phyloP scores from a whole-genome alignment of 106 monocot species.

The Ottelia alismoides region DNA sequence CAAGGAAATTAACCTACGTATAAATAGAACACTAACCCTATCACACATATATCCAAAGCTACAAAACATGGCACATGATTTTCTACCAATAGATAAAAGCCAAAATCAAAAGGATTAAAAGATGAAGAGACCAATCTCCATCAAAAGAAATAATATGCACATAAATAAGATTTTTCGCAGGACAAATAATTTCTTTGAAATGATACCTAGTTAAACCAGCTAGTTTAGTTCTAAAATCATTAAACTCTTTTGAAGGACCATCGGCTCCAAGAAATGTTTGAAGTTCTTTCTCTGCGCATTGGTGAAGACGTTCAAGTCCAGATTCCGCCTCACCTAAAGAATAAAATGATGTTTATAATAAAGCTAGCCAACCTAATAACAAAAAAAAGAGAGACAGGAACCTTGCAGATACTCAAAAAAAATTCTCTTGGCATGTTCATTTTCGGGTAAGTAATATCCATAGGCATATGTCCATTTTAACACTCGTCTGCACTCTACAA shows the following conservation, averaged over 20 bases:
- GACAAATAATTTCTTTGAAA: too few species aligned
- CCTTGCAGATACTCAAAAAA: constrained; percentile 99
- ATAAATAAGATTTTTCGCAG: background rate
- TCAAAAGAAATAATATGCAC: background rate
- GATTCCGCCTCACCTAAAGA: constrained; percentile 85
- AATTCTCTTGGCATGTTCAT: constrained; percentile 80
- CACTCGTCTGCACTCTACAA: constrained; percentile 92
- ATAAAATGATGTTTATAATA: too few species aligned
- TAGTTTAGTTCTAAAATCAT: constrained; percentile 78
- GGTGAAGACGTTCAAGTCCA: constrained; percentile 83
- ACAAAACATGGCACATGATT: too few species aligned
- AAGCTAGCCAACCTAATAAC: too few species aligned
- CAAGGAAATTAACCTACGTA: too few species aligned
- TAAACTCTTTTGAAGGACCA: constrained; percentile 53
- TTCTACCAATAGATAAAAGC: too few species aligned
- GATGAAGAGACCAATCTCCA: too few species aligned
- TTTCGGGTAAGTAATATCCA: constrained; percentile 94
- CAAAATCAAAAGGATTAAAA: too few species aligned
- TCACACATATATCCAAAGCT: too few species aligned
- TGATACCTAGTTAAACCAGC: constrained; percentile 87
- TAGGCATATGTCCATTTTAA: constrained; percentile 99
- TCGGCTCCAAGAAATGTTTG: constrained; percentile 53
- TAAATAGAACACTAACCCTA: too few species aligned
- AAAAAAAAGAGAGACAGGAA: constrained; percentile 12
- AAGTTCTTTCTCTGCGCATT: constrained; percentile 88